Conservation (phyloP, 768 basidiomycete species). For the Kwoniella dejecticola region DNA sequence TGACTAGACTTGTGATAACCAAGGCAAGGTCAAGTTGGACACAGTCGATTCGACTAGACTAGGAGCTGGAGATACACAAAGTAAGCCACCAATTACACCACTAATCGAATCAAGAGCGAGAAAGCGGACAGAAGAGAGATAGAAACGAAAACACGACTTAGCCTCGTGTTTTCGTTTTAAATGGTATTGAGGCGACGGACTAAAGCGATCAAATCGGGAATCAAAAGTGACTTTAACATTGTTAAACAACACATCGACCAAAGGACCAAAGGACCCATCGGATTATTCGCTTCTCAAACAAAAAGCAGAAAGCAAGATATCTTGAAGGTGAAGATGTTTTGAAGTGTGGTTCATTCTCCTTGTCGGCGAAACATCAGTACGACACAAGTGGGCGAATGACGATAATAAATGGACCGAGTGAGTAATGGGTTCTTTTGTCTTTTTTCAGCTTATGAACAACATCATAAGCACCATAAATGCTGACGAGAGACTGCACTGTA, state of each 20-base stretch:
- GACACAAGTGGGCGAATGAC: too few species aligned
- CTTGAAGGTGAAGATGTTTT: background rate
- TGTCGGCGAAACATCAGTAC: too few species aligned
- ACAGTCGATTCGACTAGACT: too few species aligned
- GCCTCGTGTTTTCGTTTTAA: background rate
- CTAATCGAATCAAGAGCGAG: too few species aligned
- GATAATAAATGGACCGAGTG: too few species aligned
- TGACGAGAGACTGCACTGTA: background rate
- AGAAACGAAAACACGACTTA: slow-evolving; percentile 2
- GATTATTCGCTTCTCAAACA: background rate
- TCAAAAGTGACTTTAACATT: background rate
- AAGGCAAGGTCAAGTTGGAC: too few species aligned
- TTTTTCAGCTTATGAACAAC: too few species aligned
- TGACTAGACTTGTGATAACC: too few species aligned
- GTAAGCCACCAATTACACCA: background rate
- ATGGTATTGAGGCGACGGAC: background rate
- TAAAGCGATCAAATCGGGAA: slow-evolving; percentile 8
- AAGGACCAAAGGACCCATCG: slow-evolving; percentile 1
- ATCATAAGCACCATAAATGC: too few species aligned
- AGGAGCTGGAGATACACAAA: background rate
- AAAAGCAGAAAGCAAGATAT: background rate
- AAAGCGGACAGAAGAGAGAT: background rate
- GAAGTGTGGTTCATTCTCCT: too few species aligned
- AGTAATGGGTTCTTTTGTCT: too few species aligned
- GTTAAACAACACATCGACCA: background rate